Percentiles rank a stretch among this genome's conserved stretches.
Conservation (phyloP, 176 grass and related monocot species). For the Leersia perrieri region DNA sequence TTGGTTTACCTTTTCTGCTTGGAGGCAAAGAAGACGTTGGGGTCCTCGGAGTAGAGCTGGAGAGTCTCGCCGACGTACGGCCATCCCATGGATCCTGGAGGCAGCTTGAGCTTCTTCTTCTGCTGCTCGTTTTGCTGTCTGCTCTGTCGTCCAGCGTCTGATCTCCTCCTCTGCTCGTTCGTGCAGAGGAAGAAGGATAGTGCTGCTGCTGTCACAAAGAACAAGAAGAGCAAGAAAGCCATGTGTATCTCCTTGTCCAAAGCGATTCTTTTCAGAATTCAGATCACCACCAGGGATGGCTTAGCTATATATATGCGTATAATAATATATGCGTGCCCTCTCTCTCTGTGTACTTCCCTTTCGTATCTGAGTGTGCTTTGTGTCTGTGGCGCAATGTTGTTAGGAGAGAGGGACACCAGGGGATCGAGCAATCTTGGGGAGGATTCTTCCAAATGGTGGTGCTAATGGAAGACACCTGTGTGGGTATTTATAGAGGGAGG, state of each 20-base stretch:
- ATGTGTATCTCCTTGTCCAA: not conserved
- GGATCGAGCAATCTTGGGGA: conserved; percentile 34
- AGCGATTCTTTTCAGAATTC: conserved; percentile 19
- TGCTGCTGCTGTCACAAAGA: not conserved
- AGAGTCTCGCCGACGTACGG: conserved; percentile 64
- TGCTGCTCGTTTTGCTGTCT: not conserved
- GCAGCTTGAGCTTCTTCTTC: conserved; percentile 22
- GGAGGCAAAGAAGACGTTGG: conserved; percentile 48
- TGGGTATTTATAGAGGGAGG: conserved; percentile 39
- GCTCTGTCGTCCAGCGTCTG: not conserved
- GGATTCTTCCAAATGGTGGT: conserved; percentile 43
- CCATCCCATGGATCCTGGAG: conserved; percentile 60
- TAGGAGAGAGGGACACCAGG: conserved; percentile 39
- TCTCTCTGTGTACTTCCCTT: conserved; percentile 21
- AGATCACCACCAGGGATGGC: not conserved
- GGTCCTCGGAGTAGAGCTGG: conserved; percentile 54
- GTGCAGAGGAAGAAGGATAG: not conserved
- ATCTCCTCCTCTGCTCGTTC: not conserved
- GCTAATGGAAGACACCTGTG: conserved; percentile 20
- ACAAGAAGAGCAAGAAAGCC: conserved; percentile 11
- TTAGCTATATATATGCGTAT: not conserved
- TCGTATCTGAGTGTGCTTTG: conserved; percentile 39
- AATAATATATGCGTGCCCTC: not conserved
- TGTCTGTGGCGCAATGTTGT: conserved; percentile 1
- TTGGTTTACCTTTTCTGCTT: conserved; percentile 55